A percentile compares a stretch with the other conserved stretches of the same genome.
Conservation (phyloP, 2,329 filamentous ascomycete genomes). For the Epichloe uncinata region DNA sequence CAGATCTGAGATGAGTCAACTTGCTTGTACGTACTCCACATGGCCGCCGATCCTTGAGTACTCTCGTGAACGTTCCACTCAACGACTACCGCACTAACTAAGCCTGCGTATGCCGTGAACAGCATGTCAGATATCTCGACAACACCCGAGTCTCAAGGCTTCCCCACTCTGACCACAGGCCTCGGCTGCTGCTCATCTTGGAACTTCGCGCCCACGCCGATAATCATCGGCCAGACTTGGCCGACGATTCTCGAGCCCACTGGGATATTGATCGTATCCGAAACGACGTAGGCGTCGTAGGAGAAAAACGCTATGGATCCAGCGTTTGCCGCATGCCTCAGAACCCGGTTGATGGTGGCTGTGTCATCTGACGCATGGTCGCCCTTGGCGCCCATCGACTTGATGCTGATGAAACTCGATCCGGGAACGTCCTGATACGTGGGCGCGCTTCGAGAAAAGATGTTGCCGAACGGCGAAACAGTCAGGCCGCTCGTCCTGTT, state of each 20-base stretch:
- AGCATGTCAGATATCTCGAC: slow-evolving; percentile 53
- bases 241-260: slow-evolving; percentile 32
- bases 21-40: slow-evolving; percentile 32
- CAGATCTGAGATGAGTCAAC: too few species aligned
- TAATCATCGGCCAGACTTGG: slow-evolving; percentile 31
- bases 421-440: neutral
- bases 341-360: slow-evolving; percentile 15
- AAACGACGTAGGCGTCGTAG: slow-evolving; percentile 27
- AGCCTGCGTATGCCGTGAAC: slow-evolving; percentile 43
- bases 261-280: slow-evolving; percentile 32
- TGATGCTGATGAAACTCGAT: slow-evolving; percentile 3
- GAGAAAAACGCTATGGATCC: slow-evolving; percentile 12
- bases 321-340: slow-evolving; percentile 10
- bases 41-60: slow-evolving; percentile 26
- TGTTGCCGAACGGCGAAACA: neutral
- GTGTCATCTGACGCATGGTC: slow-evolving; percentile 57
- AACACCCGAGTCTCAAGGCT: slow-evolving; percentile 38
- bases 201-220: slow-evolving; percentile 37
- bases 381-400: slow-evolving; percentile 39
- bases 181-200: slow-evolving; percentile 36
- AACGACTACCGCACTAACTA: slow-evolving; percentile 48
- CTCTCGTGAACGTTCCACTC: slow-evolving; percentile 46
- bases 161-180: slow-evolving; percentile 44
- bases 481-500: neutral
- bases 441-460: neutral